These are phyloP conservation scores for Penicillium corylophilum DNA, from an alignment of 2,329 filamentous ascomycete species.

Conservation along the genomic window DNA sequence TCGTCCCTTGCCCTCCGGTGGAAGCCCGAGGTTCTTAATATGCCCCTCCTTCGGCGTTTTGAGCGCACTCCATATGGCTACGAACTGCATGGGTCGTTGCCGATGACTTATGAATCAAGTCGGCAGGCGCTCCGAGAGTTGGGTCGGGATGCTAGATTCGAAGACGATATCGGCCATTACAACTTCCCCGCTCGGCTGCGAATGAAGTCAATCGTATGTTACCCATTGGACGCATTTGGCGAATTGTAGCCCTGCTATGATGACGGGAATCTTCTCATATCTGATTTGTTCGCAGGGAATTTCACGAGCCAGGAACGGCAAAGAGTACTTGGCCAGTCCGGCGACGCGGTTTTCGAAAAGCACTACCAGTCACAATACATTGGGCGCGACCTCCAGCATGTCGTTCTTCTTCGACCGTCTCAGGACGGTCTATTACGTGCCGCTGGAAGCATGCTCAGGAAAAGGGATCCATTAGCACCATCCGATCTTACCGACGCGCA, in stretches of 20 bases:
- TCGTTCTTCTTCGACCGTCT: slow-evolving; percentile 27
- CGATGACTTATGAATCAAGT: slow-evolving; percentile 30
- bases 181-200: slow-evolving; percentile 26
- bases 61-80: slow-evolving; percentile 22
- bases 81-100: slow-evolving; percentile 21
- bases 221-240: neutral
- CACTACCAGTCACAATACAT: slow-evolving; percentile 31
- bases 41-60: slow-evolving; percentile 25
- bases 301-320: slow-evolving; percentile 30
- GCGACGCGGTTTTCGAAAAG: slow-evolving; percentile 26
- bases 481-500: slow-evolving; percentile 23
- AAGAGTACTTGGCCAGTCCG: slow-evolving; percentile 27
- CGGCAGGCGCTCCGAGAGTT: slow-evolving; percentile 24
- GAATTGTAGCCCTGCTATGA: slow-evolving; percentile 8
- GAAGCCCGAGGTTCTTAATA: slow-evolving; percentile 25
- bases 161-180: slow-evolving; percentile 30
- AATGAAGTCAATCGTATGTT: slow-evolving; percentile 31
- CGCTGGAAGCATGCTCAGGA: slow-evolving; percentile 26
- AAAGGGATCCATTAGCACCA: slow-evolving; percentile 21
- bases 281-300: slow-evolving; percentile 14
- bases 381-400: slow-evolving; percentile 24
- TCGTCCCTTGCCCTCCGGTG: slow-evolving; percentile 20
- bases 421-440: slow-evolving; percentile 23
- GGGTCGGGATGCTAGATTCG: slow-evolving; percentile 24
- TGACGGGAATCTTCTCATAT: slow-evolving; percentile 13